These are phyloP conservation scores for Miscanthus sacchariflorus DNA, from an alignment of 202 grass and related monocot genomes.

Conservation along the genomic window DNA sequence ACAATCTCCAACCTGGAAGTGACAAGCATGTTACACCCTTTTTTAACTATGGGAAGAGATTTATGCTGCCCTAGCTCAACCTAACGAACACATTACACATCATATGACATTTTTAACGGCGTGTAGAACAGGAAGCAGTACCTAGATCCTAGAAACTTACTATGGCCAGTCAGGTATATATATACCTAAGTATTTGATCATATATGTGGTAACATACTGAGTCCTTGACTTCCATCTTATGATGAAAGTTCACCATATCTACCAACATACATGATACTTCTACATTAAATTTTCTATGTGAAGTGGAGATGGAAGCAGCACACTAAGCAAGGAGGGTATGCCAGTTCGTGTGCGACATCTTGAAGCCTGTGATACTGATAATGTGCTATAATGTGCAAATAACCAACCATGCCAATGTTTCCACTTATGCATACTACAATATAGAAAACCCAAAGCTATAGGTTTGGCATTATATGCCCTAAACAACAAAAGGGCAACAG, in stretches of 20 bases:
- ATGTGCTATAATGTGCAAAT: neutral
- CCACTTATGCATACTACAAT: neutral
- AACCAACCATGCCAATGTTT: constrained; percentile 18
- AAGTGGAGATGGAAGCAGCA: neutral
- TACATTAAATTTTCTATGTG: constrained; percentile 6
- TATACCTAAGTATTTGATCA: neutral
- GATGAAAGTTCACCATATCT: neutral
- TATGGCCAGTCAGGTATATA: neutral
- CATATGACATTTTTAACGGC: constrained; percentile 6
- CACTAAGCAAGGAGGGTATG: neutral
- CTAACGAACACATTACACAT: neutral
- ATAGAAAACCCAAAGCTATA: neutral
- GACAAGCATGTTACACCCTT: neutral
- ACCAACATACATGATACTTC: neutral
- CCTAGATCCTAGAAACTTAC: no score
- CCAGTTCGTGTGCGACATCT: neutral
- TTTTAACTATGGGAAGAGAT: constrained; percentile 10
- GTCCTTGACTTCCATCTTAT: constrained; percentile 20
- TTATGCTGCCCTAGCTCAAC: neutral
- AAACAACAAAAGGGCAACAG: neutral
- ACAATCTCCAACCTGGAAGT: constrained; percentile 90
- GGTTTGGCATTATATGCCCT: neutral
- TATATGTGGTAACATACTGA: neutral
- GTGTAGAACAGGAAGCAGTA: constrained; percentile 16
- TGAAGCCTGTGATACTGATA: neutral